Conservation (phyloP, 2,329 filamentous ascomycete species). For the Cyanodermella asteris region DNA sequence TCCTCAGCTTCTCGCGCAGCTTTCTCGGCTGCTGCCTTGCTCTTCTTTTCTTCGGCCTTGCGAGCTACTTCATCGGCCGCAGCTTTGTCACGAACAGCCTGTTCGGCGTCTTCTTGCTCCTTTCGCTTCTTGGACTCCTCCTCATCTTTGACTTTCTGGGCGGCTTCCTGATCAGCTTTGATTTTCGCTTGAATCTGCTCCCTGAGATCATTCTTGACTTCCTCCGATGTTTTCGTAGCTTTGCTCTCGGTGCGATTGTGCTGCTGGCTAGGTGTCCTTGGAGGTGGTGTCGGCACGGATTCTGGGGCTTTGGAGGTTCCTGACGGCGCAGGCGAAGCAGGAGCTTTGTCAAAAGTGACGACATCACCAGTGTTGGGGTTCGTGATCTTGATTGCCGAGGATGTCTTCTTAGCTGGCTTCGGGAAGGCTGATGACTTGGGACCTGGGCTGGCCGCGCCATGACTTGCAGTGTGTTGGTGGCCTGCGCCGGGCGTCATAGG, state of each 20-base stretch:
- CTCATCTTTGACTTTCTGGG: conserved; percentile 27
- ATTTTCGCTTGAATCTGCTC: conserved; percentile 28
- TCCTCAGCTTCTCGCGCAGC: conserved; percentile 13
- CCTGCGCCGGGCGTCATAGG: conserved; percentile 27
- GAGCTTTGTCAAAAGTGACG: conserved; percentile 45
- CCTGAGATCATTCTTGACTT: conserved; percentile 60
- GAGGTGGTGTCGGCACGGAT: conserved; percentile 60
- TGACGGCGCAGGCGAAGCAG: conserved; percentile 35
- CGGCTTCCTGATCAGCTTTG: conserved; percentile 33
- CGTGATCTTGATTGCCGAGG: conserved; percentile 63
- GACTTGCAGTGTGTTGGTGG: conserved; percentile 30
- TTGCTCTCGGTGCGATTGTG: conserved; percentile 53
- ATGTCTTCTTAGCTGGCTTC: conserved; percentile 38
- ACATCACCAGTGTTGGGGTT: conserved; percentile 59
- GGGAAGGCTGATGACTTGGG: conserved; percentile 40
- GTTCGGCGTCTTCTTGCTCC: conserved; percentile 20
- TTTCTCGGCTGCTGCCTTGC: conserved; percentile 11
- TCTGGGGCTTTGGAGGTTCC: conserved; percentile 37
- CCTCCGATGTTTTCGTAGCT: conserved; percentile 50
- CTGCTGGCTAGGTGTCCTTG: conserved; percentile 44
- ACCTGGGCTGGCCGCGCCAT: conserved; percentile 33
- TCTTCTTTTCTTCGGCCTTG: conserved; percentile 8
- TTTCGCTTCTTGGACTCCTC: conserved; percentile 19
- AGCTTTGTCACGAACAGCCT: conserved; percentile 11
- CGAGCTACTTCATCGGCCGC: conserved; percentile 10